phyloP scores from a whole-genome alignment of 495 filamentous ascomycete genomes.

The Aspergillus egyptiacus region DNA sequence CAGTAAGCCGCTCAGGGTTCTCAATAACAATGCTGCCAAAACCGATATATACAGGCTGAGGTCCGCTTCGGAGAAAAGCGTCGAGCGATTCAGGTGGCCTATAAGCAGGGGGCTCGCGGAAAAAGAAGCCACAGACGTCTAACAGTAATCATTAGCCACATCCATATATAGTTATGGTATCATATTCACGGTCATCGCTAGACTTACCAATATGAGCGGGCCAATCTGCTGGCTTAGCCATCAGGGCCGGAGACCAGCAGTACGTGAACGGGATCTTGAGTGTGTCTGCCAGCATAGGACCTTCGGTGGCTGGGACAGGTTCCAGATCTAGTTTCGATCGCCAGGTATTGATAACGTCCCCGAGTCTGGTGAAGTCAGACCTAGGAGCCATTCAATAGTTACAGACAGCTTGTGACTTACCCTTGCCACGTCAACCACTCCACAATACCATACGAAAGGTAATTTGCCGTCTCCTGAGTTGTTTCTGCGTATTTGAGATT shows the following conservation, averaged over 20 bases:
- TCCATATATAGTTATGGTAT: neutral
- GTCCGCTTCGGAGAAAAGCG: slow-evolving; percentile 48
- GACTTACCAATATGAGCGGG: slow-evolving; percentile 44
- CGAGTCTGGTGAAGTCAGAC: slow-evolving; percentile 37
- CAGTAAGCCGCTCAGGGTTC: slow-evolving; percentile 48
- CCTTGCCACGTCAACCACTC: slow-evolving; percentile 67
- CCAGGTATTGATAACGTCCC: slow-evolving; percentile 55
- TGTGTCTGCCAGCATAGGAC: slow-evolving; percentile 31
- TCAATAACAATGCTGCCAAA: slow-evolving; percentile 65
- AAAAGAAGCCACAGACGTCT: slow-evolving; percentile 59
- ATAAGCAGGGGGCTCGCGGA: slow-evolving; percentile 46
- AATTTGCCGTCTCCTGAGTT: slow-evolving; percentile 46
- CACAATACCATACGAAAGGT: slow-evolving; percentile 53
- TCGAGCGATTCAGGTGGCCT: slow-evolving; percentile 46
- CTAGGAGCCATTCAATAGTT: neutral
- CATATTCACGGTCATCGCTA: neutral
- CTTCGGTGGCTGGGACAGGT: slow-evolving; percentile 36
- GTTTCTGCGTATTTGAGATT: slow-evolving; percentile 45
- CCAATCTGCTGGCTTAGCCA: slow-evolving; percentile 61
- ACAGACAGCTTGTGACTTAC: slow-evolving; percentile 20
- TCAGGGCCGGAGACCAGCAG: slow-evolving; percentile 57
- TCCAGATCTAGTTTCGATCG: slow-evolving; percentile 48
- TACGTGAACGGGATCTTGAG: slow-evolving; percentile 58
- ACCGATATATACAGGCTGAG: slow-evolving; percentile 58
- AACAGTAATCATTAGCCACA: neutral